These are phyloP conservation scores for Coffea humblotiana DNA, from an alignment of 305 asterid genomes.

Conservation along the genomic window DNA sequence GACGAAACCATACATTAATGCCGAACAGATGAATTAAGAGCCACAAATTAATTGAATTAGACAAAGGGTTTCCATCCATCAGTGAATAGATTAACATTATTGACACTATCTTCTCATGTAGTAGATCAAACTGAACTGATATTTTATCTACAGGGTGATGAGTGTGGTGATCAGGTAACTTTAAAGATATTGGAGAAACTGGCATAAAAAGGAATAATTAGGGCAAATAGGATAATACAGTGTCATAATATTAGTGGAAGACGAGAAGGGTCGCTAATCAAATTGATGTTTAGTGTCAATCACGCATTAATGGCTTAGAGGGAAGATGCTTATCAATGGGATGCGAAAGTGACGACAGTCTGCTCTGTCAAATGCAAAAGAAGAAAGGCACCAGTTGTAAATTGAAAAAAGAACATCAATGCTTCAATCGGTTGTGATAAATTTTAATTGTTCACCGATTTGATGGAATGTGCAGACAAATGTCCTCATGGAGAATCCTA, in stretches of 20 bases:
- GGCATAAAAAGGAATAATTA: not conserved
- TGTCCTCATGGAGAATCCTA: not conserved
- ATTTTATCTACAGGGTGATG: not conserved
- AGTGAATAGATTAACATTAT: not conserved
- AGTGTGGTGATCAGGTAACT: not conserved
- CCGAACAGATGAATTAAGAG: not conserved
- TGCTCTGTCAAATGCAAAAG: not conserved
- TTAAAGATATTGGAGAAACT: not conserved
- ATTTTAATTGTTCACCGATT: not conserved
- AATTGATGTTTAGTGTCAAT: not conserved
- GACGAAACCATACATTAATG: not conserved
- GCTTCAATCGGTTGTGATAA: not conserved
- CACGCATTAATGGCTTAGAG: not conserved
- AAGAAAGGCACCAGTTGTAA: not conserved
- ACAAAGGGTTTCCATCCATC: not conserved
- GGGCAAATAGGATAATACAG: not conserved
- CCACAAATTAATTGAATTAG: too few relatives aligned
- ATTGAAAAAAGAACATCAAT: not conserved
- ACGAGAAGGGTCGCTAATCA: not conserved
- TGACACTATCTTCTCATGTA: not conserved
- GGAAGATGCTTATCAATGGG: too few relatives aligned
- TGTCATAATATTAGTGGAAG: not conserved
- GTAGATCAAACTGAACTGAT: not conserved
- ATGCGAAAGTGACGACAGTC: too few relatives aligned
- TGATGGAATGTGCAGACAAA: not conserved